These are phyloP conservation scores for Arabidopsis lyrata DNA, from an alignment of 441 rosid genomes.

Conservation along the genomic window DNA sequence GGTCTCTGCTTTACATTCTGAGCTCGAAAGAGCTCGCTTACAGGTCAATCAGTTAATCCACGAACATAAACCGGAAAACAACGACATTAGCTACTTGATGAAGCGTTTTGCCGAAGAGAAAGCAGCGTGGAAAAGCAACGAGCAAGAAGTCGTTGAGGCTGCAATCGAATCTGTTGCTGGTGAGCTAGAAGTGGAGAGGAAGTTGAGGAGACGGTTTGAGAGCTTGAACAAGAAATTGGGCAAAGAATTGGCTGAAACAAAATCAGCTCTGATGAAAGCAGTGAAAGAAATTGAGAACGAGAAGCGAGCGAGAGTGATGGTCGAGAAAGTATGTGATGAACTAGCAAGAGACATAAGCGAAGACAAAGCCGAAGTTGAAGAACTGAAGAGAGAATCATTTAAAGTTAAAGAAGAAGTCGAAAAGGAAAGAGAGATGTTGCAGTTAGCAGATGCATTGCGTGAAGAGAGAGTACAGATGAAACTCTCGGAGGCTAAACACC, in stretches of 20 bases:
- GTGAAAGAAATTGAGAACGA: slow-evolving; percentile 86
- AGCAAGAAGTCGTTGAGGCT: slow-evolving; percentile 85
- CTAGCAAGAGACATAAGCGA: slow-evolving; percentile 71
- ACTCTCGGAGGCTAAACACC: slow-evolving; percentile 82
- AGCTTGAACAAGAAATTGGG: slow-evolving; percentile 97
- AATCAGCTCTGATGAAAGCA: slow-evolving; percentile 66
- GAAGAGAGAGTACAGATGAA: slow-evolving; percentile 87
- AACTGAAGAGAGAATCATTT: slow-evolving; percentile 69
- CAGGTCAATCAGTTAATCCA: slow-evolving; percentile 87
- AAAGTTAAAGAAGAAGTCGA: slow-evolving; percentile 73
- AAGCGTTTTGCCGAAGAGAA: slow-evolving; percentile 95
- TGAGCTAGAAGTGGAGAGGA: slow-evolving; percentile 91
- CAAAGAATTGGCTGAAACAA: slow-evolving; percentile 79
- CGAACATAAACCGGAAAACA: slow-evolving; percentile 78
- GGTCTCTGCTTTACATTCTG: slow-evolving; percentile 92
- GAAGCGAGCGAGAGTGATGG: slow-evolving; percentile 78
- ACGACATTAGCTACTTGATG: slow-evolving; percentile 77
- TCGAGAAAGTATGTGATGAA: slow-evolving; percentile 88
- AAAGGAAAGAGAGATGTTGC: slow-evolving; percentile 88
- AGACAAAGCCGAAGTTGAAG: slow-evolving; percentile 77
- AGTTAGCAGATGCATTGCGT: slow-evolving; percentile 70
- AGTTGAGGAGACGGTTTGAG: slow-evolving; percentile 79
- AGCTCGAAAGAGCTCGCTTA: slow-evolving; percentile 95
- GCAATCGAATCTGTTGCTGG: slow-evolving; percentile 92
- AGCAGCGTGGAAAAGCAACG: slow-evolving; percentile 90